These are phyloP conservation scores for Rhynchosporium secalis DNA, from an alignment of 2,329 filamentous ascomycete species.

Conservation along the genomic window DNA sequence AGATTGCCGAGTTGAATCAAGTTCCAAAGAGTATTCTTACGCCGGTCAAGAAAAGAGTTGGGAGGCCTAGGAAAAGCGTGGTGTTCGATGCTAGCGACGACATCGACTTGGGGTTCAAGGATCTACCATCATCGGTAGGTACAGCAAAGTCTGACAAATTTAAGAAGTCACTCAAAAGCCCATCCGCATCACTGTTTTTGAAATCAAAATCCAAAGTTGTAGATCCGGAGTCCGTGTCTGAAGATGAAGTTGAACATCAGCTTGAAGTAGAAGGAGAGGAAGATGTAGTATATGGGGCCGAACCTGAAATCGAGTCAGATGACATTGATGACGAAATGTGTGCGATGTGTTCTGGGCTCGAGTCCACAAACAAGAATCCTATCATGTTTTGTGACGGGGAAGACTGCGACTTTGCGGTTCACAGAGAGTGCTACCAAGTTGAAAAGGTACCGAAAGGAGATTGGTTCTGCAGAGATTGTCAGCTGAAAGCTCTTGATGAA, in stretches of 20 bases:
- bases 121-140: slow-evolving; percentile 43
- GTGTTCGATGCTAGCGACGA: slow-evolving; percentile 51
- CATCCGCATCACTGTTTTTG: slow-evolving; percentile 1
- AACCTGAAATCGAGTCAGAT: slow-evolving; percentile 39
- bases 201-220: slow-evolving; percentile 17
- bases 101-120: slow-evolving; percentile 50
- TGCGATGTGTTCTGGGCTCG: slow-evolving; percentile 9
- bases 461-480: slow-evolving; percentile 61
- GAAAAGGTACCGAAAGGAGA: slow-evolving; percentile 59
- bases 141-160: slow-evolving; percentile 18
- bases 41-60: slow-evolving; percentile 47
- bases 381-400: slow-evolving; percentile 62
- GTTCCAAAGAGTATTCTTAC: slow-evolving; percentile 56
- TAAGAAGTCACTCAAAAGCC: slow-evolving; percentile 16
- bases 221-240: slow-evolving; percentile 9
- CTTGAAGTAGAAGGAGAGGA: neutral
- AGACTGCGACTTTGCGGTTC: slow-evolving; percentile 58
- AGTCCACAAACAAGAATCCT: slow-evolving; percentile 52
- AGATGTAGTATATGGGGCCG: slow-evolving; percentile 9
- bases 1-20: neutral
- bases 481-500: slow-evolving; percentile 19
- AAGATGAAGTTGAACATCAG: slow-evolving; percentile 12
- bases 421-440: slow-evolving; percentile 62
- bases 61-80: slow-evolving; percentile 53
- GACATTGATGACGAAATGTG: slow-evolving; percentile 46